Evolutionary conservation across 805 yeast genomes (phyloP), one percentile per base, ranked within the genome.

Genomic region (Saturnispora hagleri): DNA sequence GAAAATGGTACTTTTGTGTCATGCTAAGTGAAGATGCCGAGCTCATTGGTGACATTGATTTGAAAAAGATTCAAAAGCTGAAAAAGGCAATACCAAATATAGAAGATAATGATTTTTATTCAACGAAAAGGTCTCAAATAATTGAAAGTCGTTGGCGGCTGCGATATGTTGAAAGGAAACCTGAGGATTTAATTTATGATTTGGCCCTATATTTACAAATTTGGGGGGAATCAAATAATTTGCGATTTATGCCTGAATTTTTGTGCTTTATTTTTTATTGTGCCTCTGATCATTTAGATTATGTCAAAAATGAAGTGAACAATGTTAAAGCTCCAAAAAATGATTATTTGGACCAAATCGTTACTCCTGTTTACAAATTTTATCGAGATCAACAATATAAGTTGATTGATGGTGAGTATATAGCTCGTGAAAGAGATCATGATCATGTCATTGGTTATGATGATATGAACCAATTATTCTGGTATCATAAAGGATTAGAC

Each of bases 1-100:
- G 84, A 62, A 89, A 86, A 67, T 91, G 98, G 98, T 89, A 82
- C 65, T 86, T 90, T 68, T 88, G 95, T 44, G 88, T 95, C 8
- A 88, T 83, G 66, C 70, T 85, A 36, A 89, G 84, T 57, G 67
- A 84, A 46, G 96, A 89, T 67, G 85, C 80, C 51, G 84, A 78
- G 22, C 53, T 66, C 17, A 51, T 81, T 54, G 82, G 78, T 47
- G 84, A 82, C 58, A 71, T 82, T 47, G 84, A 82, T 46, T 78
- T 57, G 79, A 79, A 57, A 81, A 79, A 62, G 68, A 77, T 55
- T 80, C 80, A 52, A 75, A 78, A 53, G 44, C 80, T 79, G 59
- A 84, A 84, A 65, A 76, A 82, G 60, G 84, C 81, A 65, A 83
- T 49, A 34, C 54, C 58, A 10, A 58, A 53, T 43, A 46, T 51